Evolutionary conservation across 495 filamentous ascomycete species (phyloP).

Genomic region (Oleoguttula mirabilis): DNA sequence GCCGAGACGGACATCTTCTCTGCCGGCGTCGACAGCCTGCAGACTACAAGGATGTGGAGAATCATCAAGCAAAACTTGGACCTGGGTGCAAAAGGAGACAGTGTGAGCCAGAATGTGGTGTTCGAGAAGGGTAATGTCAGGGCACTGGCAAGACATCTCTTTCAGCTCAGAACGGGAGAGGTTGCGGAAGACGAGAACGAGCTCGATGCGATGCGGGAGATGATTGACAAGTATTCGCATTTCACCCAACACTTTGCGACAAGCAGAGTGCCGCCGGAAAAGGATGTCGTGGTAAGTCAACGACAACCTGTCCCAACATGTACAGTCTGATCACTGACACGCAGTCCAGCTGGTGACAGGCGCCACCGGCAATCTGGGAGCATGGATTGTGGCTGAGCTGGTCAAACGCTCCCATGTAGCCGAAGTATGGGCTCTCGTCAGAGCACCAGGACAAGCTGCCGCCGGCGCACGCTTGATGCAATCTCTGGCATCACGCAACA

Average conservation of each 20-base stretch:
- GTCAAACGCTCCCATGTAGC: not conserved
- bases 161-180: constrained; percentile 8
- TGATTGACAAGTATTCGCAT: constrained; percentile 30
- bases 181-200: constrained; percentile 3
- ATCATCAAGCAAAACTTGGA: constrained; percentile 14
- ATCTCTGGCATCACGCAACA: constrained; percentile 10
- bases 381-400: constrained; percentile 17
- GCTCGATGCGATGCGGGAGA: constrained; percentile 24
- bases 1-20: constrained; percentile 21
- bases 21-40: constrained; percentile 22
- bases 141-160: constrained; percentile 8
- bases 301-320: no score
- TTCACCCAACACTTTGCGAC: constrained; percentile 19
- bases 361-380: constrained; percentile 18
- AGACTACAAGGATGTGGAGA: constrained; percentile 18
- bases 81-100: constrained; percentile 5
- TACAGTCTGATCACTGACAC: no score
- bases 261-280: constrained; percentile 2
- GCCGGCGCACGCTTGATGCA: constrained; percentile 4
- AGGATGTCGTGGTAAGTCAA: constrained; percentile 16
- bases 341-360: constrained; percentile 28
- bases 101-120: constrained; percentile 21
- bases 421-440: constrained; percentile 16
- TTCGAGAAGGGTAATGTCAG: constrained; percentile 18
- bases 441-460: constrained; percentile 7